Percentiles rank a stretch among this genome's conserved stretches.
phyloP scores from a whole-genome alignment of 108 stramenopile genomes.

The Skeletonema tropicum region DNA sequence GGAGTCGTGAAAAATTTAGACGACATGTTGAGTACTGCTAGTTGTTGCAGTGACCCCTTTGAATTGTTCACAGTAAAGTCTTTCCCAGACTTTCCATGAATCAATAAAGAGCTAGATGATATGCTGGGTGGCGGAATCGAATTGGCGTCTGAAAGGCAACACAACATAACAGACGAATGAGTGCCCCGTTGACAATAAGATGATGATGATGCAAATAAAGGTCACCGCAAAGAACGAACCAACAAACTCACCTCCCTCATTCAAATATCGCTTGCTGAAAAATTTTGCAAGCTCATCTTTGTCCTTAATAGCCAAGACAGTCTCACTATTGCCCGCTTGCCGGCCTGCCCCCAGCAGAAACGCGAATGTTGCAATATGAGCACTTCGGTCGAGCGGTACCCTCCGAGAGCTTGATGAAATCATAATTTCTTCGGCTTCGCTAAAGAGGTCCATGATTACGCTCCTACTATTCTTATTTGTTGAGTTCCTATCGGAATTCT shows the following conservation, averaged over 20 bases:
- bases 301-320: not conserved
- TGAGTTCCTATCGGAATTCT: too few species aligned
- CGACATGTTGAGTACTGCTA: conserved; percentile 6
- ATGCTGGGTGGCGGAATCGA: not conserved
- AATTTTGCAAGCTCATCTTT: not conserved
- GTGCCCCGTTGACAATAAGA: not conserved
- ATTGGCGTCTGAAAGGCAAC: not conserved
- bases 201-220: too few species aligned
- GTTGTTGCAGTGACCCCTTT: not conserved
- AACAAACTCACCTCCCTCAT: not conserved
- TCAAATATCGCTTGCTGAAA: not conserved
- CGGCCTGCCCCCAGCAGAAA: not conserved
- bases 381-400: not conserved
- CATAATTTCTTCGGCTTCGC: not conserved
- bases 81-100: not conserved
- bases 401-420: not conserved
- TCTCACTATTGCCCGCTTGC: not conserved
- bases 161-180: too few species aligned
- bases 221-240: too few species aligned
- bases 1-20: conserved; percentile 6
- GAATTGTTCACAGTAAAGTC: not conserved
- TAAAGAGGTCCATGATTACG: not conserved
- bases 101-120: not conserved
- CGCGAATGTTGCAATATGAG: not conserved
- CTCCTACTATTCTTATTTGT: not conserved